Base-by-base conservation (phyloP, 305 asterid species). In the Caryopteris hybrid region DNA sequence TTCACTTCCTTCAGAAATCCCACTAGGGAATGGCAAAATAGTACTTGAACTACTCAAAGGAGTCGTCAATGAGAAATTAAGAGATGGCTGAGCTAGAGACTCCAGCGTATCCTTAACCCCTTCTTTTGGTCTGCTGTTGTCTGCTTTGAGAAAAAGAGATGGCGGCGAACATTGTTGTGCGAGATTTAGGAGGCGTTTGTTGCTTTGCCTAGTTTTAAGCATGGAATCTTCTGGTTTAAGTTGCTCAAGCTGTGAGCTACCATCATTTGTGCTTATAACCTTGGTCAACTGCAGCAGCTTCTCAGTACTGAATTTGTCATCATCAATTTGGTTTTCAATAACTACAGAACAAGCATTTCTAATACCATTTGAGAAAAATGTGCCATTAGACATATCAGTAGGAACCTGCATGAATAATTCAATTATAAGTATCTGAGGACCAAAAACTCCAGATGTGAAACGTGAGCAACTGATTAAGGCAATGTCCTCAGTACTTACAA, bases 51-150 rank as follows among this genome's bases (percentile, higher is more conserved):
- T 75, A 54, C 75, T 60, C 56, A 80, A 46, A 57, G 88, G 81
- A 52, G 86, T 74, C 69, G 79, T 72, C 81, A 87, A 53, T 6
- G 86, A 74, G 84, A 88, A 85, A 75, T 73, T 87, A 29, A 83
- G 80, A 39, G 90, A 78, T 18, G 96, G 84, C 70, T 80, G 96
- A 60, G 82, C 64, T 39, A 63, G 62, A 62, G 95, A 68, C 58
- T 87, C 96, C 18, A 65, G 66, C 59, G 69, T 60, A 78, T 77
- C 86, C 68, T 87, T 83, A 66, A 70, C 72, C 50, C 83, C 94
- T 78, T 74, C 88, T 66, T 76, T 81, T 45, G 78, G 72, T 78
- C 80, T 80, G 56, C 39, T 75, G 61, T 50, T 83, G 59, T 88
- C 90, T 11, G 80, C 29, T 72, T 72, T 84, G 61, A 68, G 76